Evolutionary conservation across 2,329 filamentous ascomycete genomes (phyloP).

Genomic region (Chaetomium sp.): DNA sequence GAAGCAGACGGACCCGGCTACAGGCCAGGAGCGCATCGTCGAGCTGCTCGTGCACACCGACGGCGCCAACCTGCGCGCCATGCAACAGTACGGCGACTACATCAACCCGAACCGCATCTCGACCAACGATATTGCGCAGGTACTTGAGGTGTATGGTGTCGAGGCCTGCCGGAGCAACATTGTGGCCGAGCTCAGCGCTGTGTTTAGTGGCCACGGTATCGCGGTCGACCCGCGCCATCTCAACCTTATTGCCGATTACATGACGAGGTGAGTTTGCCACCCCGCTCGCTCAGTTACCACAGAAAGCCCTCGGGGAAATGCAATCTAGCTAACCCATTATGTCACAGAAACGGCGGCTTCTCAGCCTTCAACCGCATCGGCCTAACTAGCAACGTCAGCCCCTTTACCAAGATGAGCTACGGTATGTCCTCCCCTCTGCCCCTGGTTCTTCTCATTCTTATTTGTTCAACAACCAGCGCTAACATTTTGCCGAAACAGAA

Average conservation of each 20-base stretch:
- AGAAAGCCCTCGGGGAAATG: not conserved
- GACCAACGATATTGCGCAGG: conserved; percentile 87
- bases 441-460: not conserved
- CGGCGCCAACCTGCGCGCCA: conserved; percentile 82
- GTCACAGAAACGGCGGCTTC: conserved; percentile 61
- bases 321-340: conserved; percentile 1
- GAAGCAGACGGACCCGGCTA: conserved; percentile 46
- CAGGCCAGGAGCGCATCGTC: conserved; percentile 43
- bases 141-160: conserved; percentile 82
- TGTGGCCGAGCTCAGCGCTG: conserved; percentile 73
- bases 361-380: conserved; percentile 90
- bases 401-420: conserved; percentile 99
- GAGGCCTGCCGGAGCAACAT: conserved; percentile 87
- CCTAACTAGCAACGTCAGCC: conserved; percentile 74
- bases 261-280: conserved; percentile 59
- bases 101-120: conserved; percentile 81
- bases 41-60: conserved; percentile 62
- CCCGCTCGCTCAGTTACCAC: not conserved
- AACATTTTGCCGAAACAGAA: conserved; percentile 23
- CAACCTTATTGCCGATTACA: conserved; percentile 92
- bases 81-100: conserved; percentile 80
- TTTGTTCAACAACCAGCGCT: not conserved
- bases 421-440: conserved; percentile 40
- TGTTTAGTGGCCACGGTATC: conserved; percentile 90
- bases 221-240: conserved; percentile 85